Conservation (phyloP, 257 asterid genomes). For the Solanum pennellii region DNA sequence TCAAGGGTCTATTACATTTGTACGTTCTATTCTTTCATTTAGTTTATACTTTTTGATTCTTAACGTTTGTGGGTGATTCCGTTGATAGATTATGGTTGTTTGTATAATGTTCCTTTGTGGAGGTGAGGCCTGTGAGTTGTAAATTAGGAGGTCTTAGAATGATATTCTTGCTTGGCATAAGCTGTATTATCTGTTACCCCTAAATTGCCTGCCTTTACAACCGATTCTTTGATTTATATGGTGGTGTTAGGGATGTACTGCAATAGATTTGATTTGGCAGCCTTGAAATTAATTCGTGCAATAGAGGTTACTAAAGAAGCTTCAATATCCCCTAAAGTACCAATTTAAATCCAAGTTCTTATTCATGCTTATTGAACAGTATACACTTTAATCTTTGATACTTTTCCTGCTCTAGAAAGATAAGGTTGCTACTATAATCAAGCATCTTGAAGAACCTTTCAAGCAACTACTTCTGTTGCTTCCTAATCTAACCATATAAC, state of each 20-base stretch:
- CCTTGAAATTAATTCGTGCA: background rate
- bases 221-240: background rate
- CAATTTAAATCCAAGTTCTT: background rate
- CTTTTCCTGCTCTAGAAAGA: background rate
- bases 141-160: background rate
- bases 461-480: background rate
- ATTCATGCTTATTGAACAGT: background rate
- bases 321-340: background rate
- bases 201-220: background rate
- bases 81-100: background rate
- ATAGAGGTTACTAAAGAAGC: background rate
- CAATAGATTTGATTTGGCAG: background rate
- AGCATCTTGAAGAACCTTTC: background rate
- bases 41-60: background rate
- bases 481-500: conserved; percentile 2
- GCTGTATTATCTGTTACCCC: background rate
- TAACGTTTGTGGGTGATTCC: background rate
- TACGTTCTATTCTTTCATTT: background rate
- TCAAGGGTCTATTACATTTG: background rate
- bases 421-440: background rate
- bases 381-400: background rate
- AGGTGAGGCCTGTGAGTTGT: background rate
- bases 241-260: background rate
- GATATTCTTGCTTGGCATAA: background rate
- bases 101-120: background rate